Conservation (phyloP, 163 green algal species). For the Chlamydomonas reinhardtii region DNA sequence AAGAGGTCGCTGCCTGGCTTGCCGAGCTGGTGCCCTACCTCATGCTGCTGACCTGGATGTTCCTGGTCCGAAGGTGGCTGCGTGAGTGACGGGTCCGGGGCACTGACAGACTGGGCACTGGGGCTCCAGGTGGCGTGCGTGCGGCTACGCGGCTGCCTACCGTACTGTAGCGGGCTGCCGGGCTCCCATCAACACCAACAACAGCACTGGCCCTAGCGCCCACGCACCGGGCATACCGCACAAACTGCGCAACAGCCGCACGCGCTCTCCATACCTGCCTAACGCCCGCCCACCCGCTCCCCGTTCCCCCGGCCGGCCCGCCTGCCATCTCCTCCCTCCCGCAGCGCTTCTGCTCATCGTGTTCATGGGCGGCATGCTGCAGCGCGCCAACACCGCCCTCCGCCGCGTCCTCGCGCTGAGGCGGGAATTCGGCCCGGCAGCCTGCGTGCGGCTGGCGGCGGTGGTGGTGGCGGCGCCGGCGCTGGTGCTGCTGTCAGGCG, state of each 20-base stretch:
- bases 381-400: conserved; percentile 21
- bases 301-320: too few species aligned
- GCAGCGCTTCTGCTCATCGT: conserved; percentile 13
- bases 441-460: conserved; percentile 2
- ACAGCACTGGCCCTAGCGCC: too few species aligned
- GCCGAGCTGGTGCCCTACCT: conserved; percentile 13
- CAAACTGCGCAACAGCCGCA: too few species aligned
- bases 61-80: neutral
- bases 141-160: too few species aligned
- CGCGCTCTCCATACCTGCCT: too few species aligned
- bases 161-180: too few species aligned
- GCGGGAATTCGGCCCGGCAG: neutral
- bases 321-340: too few species aligned
- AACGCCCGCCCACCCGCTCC: too few species aligned
- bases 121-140: neutral
- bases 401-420: conserved; percentile 27
- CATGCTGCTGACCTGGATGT: conserved; percentile 24
- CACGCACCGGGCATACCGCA: too few species aligned
- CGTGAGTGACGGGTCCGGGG: neutral
- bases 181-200: too few species aligned
- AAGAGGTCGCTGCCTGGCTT: conserved; percentile 23
- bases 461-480: neutral
- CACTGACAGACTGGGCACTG: too few species aligned
- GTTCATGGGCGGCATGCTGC: neutral
- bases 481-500: conserved; percentile 6